Evolutionary conservation across 2,329 filamentous ascomycete genomes (phyloP).

Genomic region (Claviceps capensis): DNA sequence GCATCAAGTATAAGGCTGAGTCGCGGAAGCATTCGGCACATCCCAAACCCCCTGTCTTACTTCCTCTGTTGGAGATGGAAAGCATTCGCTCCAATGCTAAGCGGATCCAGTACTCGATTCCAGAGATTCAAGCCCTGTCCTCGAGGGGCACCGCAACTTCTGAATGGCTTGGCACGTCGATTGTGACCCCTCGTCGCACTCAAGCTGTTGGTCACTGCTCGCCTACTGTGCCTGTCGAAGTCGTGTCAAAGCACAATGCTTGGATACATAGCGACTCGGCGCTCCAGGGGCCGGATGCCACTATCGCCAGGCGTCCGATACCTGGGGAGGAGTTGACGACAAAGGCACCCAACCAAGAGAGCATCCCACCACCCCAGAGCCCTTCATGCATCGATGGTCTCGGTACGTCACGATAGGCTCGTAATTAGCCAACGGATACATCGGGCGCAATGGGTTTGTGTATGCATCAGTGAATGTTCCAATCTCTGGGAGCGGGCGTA

Average conservation of each 20-base stretch:
- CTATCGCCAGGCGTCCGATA: neutral
- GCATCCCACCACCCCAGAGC: neutral
- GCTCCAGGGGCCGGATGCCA: neutral
- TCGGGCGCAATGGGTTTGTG: neutral
- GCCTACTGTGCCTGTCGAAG: neutral
- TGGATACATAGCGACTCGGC: slow-evolving; percentile 1
- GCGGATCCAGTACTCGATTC: slow-evolving; percentile 1
- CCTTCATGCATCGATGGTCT: slow-evolving; percentile 3
- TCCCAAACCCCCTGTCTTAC: neutral
- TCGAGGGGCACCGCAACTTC: neutral
- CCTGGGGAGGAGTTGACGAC: neutral
- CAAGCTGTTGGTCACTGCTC: neutral
- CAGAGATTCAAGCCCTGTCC: slow-evolving; percentile 1
- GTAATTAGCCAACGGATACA: neutral
- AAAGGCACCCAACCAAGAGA: neutral
- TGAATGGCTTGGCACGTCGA: neutral
- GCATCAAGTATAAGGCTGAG: slow-evolving; percentile 12
- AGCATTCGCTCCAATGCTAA: neutral
- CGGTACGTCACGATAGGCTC: slow-evolving; percentile 9
- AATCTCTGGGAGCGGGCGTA: neutral
- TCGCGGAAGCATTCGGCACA: slow-evolving; percentile 6
- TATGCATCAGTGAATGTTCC: neutral
- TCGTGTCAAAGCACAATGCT: slow-evolving; percentile 1
- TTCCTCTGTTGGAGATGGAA: neutral
- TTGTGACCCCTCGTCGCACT: neutral